phyloP scores from a whole-genome alignment of 2,329 filamentous ascomycete genomes.

The Lithohypha guttulata region DNA sequence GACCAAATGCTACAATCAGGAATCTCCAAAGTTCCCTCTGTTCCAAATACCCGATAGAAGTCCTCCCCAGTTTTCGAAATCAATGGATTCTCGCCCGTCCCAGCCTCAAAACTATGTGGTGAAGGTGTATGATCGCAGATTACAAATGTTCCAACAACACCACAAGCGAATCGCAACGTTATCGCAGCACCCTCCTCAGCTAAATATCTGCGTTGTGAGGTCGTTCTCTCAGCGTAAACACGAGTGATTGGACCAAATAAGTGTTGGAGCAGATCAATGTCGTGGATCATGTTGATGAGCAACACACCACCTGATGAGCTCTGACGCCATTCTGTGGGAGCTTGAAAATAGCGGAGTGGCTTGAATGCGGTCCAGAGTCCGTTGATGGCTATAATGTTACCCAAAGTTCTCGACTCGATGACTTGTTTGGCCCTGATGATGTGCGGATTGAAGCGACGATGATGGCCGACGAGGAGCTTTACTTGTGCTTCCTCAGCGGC shows the following conservation, averaged over 20 bases:
- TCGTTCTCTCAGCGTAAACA: conserved; percentile 9
- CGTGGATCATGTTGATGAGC: conserved; percentile 17
- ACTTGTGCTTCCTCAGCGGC: conserved; percentile 3
- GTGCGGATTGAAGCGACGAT: conserved; percentile 14
- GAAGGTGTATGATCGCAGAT: conserved; percentile 11
- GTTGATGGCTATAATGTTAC: conserved; percentile 13
- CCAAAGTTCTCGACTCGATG: conserved; percentile 8
- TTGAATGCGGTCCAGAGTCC: conserved; percentile 14
- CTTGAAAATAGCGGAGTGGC: conserved; percentile 12
- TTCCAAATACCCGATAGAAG: conserved; percentile 13
- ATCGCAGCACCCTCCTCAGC: conserved; percentile 12
- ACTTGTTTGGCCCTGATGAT: conserved; percentile 11
- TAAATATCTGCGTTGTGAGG: conserved; percentile 1
- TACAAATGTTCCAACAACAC: conserved; percentile 14
- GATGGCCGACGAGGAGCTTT: conserved; percentile 14
- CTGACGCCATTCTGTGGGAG: conserved; percentile 3
- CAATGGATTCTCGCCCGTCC: conserved; percentile 16
- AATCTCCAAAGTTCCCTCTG: conserved; percentile 10
- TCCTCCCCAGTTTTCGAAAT: conserved; percentile 11
- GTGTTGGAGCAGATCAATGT: conserved; percentile 16
- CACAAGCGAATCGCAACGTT: conserved; percentile 11
- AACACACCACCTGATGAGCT: conserved; percentile 8
- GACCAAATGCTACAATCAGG: conserved; percentile 10
- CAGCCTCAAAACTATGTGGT: conserved; percentile 11
- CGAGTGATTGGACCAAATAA: conserved; percentile 12